phyloP scores from a whole-genome alignment of 2,329 filamentous ascomycete genomes.

The Paecilomyces dactylethromorphus region DNA sequence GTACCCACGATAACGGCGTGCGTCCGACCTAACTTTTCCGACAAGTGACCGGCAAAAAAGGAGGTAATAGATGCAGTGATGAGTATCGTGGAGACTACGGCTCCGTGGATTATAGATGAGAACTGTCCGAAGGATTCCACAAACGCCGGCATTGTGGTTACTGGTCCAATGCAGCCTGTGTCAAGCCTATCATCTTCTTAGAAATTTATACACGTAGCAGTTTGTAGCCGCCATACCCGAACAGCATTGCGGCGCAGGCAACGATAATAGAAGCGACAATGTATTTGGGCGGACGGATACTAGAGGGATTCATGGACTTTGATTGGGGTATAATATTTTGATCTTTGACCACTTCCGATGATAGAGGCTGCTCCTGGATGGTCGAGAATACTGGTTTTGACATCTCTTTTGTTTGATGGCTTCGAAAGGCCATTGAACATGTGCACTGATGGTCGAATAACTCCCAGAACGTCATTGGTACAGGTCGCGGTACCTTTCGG shows the following conservation, averaged over 20 bases:
- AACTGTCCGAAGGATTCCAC: conserved; percentile 38
- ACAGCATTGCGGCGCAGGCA: not conserved
- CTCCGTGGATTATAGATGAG: conserved; percentile 45
- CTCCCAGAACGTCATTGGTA: not conserved
- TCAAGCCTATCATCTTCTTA: conserved; percentile 17
- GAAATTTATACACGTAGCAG: not conserved
- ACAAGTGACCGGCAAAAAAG: conserved; percentile 46
- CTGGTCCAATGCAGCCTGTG: conserved; percentile 49
- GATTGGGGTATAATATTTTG: not conserved
- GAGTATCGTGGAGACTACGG: conserved; percentile 51
- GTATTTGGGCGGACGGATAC: not conserved
- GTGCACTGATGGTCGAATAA: not conserved
- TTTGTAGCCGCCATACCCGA: not conserved
- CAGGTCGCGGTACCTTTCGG: no score
- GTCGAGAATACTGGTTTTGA: not conserved
- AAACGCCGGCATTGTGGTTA: conserved; percentile 49
- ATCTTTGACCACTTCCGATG: not conserved
- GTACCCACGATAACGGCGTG: not conserved
- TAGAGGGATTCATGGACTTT: not conserved
- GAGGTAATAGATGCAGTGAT: conserved; percentile 49
- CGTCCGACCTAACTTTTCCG: not conserved
- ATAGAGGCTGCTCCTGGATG: not conserved
- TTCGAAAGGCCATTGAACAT: not conserved
- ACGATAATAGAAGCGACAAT: not conserved
- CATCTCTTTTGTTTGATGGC: not conserved